Evolutionary conservation across 805 yeast species (phyloP), one percentile per base, ranked within the genome.

Genomic region (Kodamaea kakaduensis): DNA sequence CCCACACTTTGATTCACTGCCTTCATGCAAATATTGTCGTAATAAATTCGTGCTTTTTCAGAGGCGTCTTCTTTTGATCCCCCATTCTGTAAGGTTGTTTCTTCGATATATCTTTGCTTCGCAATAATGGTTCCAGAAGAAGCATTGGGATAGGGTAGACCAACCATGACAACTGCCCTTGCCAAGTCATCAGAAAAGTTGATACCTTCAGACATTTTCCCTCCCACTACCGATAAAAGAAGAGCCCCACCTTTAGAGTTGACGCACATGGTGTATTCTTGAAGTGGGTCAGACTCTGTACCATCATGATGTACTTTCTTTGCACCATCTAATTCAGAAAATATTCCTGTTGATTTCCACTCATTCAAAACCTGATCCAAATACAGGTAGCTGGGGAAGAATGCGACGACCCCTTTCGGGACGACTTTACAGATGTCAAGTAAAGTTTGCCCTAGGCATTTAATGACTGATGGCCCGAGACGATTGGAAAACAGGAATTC

Each of bases 1-100:
- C 97, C 97, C 9, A 90, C 81, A 59, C 95, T 79, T 56, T 89
- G 97, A 52, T 89, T 89, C 1, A 89, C 87, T 0, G 95, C 84
- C 34, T 88, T 76, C 93, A 90, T 83, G 51, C 96, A 88, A 5
- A 86, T 64, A 48, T 84, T 86, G 46, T 88, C 95, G 48, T 84
- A 82, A 48, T 77, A 86, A 20, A 71, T 73, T 17, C 66, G 61
- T 1, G 81, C 64, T 3, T 70, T 73, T 6, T 50, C 58, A 21
- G 52, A 52, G 0, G 89, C 84, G 17, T 65, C 65, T 16, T 51
- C 44, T 8, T 37, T 44, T 1, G 77, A 54, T 0, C 72, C 73
- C 0, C 87, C 86, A 3, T 54, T 54, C 14, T 52, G 58, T 1
- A 70, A n/a, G 1, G 77, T 69, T 25, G 61, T 62, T 2, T 59